Conservation (phyloP, 495 filamentous ascomycete species). For the Aspergillus bertholletiae region DNA sequence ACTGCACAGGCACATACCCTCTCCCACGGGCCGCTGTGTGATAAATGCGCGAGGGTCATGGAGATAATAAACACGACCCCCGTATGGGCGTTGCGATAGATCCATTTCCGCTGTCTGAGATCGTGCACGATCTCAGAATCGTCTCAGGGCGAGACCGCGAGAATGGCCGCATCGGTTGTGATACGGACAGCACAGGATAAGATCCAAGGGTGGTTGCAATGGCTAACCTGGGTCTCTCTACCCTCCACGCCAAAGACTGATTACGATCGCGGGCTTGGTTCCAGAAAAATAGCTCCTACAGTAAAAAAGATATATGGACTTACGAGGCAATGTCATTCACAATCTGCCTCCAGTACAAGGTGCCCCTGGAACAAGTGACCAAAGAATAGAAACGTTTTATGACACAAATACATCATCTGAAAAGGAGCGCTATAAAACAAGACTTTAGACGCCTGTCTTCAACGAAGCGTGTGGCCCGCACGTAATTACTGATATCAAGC, state of each 20-base stretch:
- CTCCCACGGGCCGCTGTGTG: conserved; percentile 2
- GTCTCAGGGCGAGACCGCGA: not conserved
- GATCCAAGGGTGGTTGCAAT: not conserved
- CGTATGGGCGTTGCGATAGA: not conserved
- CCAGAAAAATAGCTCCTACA: no score
- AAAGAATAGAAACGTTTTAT: not conserved
- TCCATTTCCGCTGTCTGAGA: not conserved
- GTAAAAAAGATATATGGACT: no score
- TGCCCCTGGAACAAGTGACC: not conserved
- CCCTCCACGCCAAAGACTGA: no score
- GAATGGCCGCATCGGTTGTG: not conserved
- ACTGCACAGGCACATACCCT: conserved; percentile 9
- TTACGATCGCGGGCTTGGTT: no score
- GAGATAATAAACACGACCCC: not conserved
- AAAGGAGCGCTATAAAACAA: not conserved
- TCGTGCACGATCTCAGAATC: not conserved
- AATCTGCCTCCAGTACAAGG: no score
- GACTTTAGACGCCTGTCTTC: not conserved
- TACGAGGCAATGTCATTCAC: no score
- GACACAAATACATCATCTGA: not conserved
- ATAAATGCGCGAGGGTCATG: not conserved
- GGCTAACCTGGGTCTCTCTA: no score
- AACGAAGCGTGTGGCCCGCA: not conserved
- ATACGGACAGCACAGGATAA: not conserved
- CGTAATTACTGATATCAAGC: not conserved